Base-by-base conservation (phyloP, 495 filamentous ascomycete species). In the Lasiosphaeria ovina region DNA sequence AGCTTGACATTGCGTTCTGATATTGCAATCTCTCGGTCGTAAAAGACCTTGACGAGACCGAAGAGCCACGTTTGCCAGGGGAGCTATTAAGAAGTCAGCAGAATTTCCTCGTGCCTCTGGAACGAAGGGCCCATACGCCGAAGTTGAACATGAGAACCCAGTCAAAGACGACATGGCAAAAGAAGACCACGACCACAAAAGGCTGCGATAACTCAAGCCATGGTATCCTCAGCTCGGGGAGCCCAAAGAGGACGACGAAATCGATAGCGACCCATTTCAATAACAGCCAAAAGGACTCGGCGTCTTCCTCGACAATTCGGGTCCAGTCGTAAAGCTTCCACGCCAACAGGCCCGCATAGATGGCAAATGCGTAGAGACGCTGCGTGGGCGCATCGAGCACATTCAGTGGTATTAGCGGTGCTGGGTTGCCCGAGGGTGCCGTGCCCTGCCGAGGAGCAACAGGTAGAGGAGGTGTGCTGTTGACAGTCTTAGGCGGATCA, bases 261-360 rank as follows among this genome's bases (percentile, higher is more conserved):
- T 98, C 94, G 17, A 98, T 80, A 35, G 82, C 79, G 57, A 89
- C 80, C 94, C 94, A 98, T 83, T 98, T 98, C 70, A 93, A 75
- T 72, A 96, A 96, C 48, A 93, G 79, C 85, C 86, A 89, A 32
- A 94, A 87, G 14, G 89, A 91, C 71, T 91, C 86, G 58, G 87
- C 77, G 58, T 93, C 87, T 38, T 92, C 89, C 44, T 89, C 87
- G 3, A 88, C 79, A 35, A 92, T 78, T 45, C 76, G 78, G 64
- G 83, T 83, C 70, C 90, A 93, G 75, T 98, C 93, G 69, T 90
- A 96, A 9, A 93, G 70, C 53, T 91, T 83, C 88, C 89, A 97
- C 58, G 84, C 84, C 66, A 87, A 79, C 35, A 98, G 76, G 6
- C 76, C 79, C 34, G 87, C 65, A 66, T 92, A 97, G 60, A 96